Evolutionary conservation across 768 basidiomycete genomes (phyloP), one percentile per base, ranked within the genome.

Genomic region (Scleroderma citrinum): DNA sequence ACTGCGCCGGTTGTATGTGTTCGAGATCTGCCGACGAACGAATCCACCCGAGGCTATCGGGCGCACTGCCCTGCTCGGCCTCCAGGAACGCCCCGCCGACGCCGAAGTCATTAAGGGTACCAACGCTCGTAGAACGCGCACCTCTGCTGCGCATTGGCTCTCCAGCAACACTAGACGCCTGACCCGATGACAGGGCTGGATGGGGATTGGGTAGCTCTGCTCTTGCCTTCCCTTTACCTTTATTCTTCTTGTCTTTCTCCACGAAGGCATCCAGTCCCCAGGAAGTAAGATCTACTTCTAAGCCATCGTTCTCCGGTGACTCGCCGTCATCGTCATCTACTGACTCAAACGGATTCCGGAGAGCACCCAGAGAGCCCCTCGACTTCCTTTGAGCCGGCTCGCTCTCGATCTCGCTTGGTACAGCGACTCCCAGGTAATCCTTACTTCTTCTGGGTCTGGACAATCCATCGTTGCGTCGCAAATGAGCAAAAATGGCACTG

Each of bases 191-290:
- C 10, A 5, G 14, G 67, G 58, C 49, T 59, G 69, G 56, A 60
- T 75, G 63, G 54, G 75, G 68, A 67, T 75, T 77, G 19, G 76
- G 77, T 14, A 80, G 60, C 12, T 62, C 56, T 34, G 69, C 63
- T 50, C 62, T 69, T n/a, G 64, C 56, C 47, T 71, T 74, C 5
- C 62, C 62, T 61, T 65, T 77, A 57, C 67, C 77, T 52, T 73
- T 76, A 16, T 59, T 59, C 48, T 64, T 69, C 68, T 82, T 85
- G 56, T 85, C 81, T 56, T 86, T 85, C 1, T 81, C 75, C 52
- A 88, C 80, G 67, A 89, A 82, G 6, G 81, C 76, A 50, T 89
- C 85, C 21, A 92, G 72, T 3, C 90, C 90, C 89, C 87, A 92
- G 16, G 87, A 90, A 3, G 83, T 74, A 49, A 92, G 71, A 66